Evolutionary conservation across 2,329 filamentous ascomycete genomes (phyloP).

Genomic region (Cercospora sp.): DNA sequence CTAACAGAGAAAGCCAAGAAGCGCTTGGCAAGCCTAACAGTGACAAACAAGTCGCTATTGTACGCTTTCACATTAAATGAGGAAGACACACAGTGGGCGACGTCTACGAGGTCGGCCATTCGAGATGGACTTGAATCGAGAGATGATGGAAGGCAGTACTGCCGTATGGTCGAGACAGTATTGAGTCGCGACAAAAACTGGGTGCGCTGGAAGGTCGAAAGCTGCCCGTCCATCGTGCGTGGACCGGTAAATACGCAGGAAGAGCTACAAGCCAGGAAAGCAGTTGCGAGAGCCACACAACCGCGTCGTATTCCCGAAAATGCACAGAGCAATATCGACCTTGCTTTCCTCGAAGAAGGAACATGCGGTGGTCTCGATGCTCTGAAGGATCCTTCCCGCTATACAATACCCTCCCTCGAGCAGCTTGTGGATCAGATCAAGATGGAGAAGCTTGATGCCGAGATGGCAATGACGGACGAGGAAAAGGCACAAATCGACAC

Average conservation of each 20-base stretch:
- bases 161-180: conserved; percentile 95
- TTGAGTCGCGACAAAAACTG: conserved; percentile 96
- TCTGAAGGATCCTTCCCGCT: conserved; percentile 65
- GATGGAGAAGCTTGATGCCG: conserved; percentile 80
- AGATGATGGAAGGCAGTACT: conserved; percentile 84
- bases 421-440: conserved; percentile 72
- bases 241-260: conserved; percentile 67
- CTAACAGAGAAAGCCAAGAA: conserved; percentile 79
- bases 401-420: conserved; percentile 67
- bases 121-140: conserved; percentile 67
- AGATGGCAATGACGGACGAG: conserved; percentile 69
- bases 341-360: conserved; percentile 74
- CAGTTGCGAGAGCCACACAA: conserved; percentile 65
- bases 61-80: conserved; percentile 76
- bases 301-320: conserved; percentile 69
- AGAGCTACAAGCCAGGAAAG: conserved; percentile 68
- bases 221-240: conserved; percentile 81
- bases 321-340: conserved; percentile 70
- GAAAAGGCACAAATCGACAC: conserved; percentile 62
- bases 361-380: conserved; percentile 65
- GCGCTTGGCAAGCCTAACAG: conserved; percentile 66
- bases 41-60: conserved; percentile 77
- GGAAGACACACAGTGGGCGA: conserved; percentile 85
- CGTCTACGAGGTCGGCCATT: conserved; percentile 73
- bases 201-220: conserved; percentile 97